Evolutionary conservation across 1,284 basidiomycete genomes (phyloP), one percentile per base, ranked within the genome.

Genomic region (Coriolopsis trogii): DNA sequence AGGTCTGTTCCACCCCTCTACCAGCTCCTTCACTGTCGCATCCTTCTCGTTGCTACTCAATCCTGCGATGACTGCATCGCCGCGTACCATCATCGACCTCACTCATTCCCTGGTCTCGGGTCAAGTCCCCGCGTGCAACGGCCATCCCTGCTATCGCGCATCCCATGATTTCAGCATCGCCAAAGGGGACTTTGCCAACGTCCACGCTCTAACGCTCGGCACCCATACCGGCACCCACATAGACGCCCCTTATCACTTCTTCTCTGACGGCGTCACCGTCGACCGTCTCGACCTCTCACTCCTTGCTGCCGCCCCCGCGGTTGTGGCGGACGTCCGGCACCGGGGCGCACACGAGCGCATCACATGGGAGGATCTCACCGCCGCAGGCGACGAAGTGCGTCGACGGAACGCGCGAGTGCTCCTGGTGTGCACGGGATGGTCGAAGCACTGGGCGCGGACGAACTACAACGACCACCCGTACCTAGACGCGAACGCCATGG

Each of bases 221-320:
- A 78, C 82, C 5, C 84, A 86, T 61, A 73, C 71, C 4, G 87
- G 87, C 31, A 89, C 86, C 3, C 87, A 89, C 67, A 71, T 89
- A 63, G 87, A 89, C 56, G 84, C 85, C 0, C 87, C 87, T 0
- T 84, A 78, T 30, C 87, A 89, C 62, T 87, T 86, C 67, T 69
- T 84, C 63, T 63, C 67, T 6, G 67, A 73, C 30, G 82, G 81
- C 6, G 67, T 67, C 33, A 78, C 78, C 23, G 71, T 88, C 40
- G 80, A 84, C 56, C 70, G 81, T 42, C 72, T 88, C 45, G 60
- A 61, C 73, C 78, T 6, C 68, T 80, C 64, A 20, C 75, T 86
- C 56, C 67, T 84, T 21, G 78, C 79, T 3, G 76, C 73, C 26
- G 76, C 76, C 0, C 61, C 77, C 1, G 66, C 84, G 8, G 58